Evolutionary conservation across 2,329 filamentous ascomycete species (phyloP).

Genomic region (Pestalotiopsis sp.): DNA sequence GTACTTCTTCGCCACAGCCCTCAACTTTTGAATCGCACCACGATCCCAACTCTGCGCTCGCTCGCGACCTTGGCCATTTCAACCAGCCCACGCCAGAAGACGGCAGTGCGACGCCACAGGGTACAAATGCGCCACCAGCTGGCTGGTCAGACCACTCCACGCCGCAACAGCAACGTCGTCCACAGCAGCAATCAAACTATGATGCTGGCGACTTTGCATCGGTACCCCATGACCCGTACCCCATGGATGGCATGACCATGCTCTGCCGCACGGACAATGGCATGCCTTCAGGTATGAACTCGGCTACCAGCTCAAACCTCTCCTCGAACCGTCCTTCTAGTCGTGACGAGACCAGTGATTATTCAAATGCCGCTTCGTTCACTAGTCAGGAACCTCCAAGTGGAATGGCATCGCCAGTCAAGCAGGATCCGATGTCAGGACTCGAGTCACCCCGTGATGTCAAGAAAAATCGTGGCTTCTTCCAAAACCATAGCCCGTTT

Average conservation of each 20-base stretch:
- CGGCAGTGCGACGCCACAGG: slow-evolving; percentile 41
- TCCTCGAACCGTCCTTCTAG: slow-evolving; percentile 73
- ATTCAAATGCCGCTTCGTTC: slow-evolving; percentile 85
- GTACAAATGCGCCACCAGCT: slow-evolving; percentile 17
- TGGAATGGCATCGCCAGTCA: slow-evolving; percentile 73
- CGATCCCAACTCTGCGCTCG: slow-evolving; percentile 76
- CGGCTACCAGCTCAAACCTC: slow-evolving; percentile 42
- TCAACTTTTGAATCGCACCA: slow-evolving; percentile 92
- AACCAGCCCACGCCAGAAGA: slow-evolving; percentile 53
- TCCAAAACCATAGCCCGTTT: slow-evolving; percentile 92
- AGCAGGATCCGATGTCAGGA: slow-evolving; percentile 48
- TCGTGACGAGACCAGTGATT: slow-evolving; percentile 87
- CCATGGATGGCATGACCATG: slow-evolving; percentile 96
- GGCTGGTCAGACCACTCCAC: slow-evolving; percentile 23
- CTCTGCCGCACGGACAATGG: slow-evolving; percentile 76
- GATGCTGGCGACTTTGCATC: slow-evolving; percentile 64
- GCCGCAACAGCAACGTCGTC: slow-evolving; percentile 40
- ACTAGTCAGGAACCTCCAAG: slow-evolving; percentile 82
- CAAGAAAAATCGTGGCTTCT: slow-evolving; percentile 81
- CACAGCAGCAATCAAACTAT: slow-evolving; percentile 42
- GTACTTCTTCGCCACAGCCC: slow-evolving; percentile 93
- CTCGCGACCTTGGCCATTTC: slow-evolving; percentile 67
- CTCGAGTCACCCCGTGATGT: slow-evolving; percentile 57
- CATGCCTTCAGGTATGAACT: slow-evolving; percentile 50
- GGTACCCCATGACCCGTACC: slow-evolving; percentile 91